Evolutionary conservation across 345 rosid species (phyloP).

Genomic region (Linum trigynum): DNA sequence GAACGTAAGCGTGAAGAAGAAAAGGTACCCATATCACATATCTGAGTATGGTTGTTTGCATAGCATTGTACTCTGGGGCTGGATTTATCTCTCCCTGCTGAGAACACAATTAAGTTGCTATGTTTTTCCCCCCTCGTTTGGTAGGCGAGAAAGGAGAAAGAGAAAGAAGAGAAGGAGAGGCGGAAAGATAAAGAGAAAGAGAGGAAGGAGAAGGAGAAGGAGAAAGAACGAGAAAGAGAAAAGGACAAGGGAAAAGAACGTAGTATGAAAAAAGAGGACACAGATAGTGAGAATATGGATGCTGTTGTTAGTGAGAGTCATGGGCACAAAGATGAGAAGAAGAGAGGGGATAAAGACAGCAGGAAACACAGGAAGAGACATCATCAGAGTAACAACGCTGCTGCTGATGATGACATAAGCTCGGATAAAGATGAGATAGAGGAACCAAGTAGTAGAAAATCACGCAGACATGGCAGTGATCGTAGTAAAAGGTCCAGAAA

Average conservation of each 20-base stretch:
- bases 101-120: neutral
- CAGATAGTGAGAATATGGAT: constrained; percentile 72
- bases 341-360: constrained; percentile 54
- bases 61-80: neutral
- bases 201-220: constrained; percentile 59
- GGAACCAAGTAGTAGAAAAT: constrained; percentile 44
- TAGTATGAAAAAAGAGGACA: constrained; percentile 52
- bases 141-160: constrained; percentile 74
- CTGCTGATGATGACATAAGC: constrained; percentile 47
- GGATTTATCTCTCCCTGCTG: neutral
- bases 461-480: constrained; percentile 73
- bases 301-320: constrained; percentile 49
- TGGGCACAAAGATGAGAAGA: constrained; percentile 66
- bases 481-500: constrained; percentile 75
- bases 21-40: constrained; percentile 40
- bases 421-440: constrained; percentile 83
- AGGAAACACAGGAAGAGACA: constrained; percentile 76
- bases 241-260: constrained; percentile 73
- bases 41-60: neutral
- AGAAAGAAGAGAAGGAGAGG: constrained; percentile 40
- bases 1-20: constrained; percentile 95
- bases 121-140: neutral
- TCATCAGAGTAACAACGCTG: constrained; percentile 31
- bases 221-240: constrained; percentile 72
- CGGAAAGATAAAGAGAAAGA: constrained; percentile 47